Base-by-base conservation (phyloP, 176 grass and related monocot genomes). In the Paspalum vaginatum region DNA sequence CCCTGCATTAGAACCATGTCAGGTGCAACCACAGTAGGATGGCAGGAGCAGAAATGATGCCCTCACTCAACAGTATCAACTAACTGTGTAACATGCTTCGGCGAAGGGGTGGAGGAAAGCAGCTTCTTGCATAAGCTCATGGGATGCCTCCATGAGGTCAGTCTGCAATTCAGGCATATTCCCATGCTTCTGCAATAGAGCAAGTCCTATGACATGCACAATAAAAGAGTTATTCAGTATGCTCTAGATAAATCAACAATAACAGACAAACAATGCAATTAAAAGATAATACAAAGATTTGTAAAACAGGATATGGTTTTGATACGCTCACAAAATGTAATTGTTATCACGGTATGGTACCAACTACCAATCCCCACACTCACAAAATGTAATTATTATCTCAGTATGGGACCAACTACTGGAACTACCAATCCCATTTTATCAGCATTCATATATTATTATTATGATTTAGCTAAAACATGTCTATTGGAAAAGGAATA, bases 51-150 rank as follows among this genome's bases (percentile, higher is more conserved):
- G 49, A 72, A 81, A 79, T 68, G 27, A 68, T 80, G 9, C 68
- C 73, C 67, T 1, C 8, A 16, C 15, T 24, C 68, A 71, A 52
- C 20, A 32, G 44, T 84, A 38, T 17, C 63, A 81, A 61, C 72
- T 65, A 84, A 97, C 95, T 55, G 92, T 98, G 66, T 98, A 98
- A 79, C 92, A 91, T 78, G 95, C 95, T 90, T 98, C 95, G 42
- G 92, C 88, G 79, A 89, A 98, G 21, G 86, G 95, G 84, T 98
- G 95, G 27, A 95, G 88, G 44, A 53, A 41, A 76, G 84, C 65
- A 85, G 92, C 92, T 79, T 98, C 88, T 89, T 89, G 84, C 79
- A 95, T 91, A 83, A 95, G 80, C 51, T 82, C 78, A 56, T 84
- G 62, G 71, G 92, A 86, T 76, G 88, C 92, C 73, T 95, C 95